Evolutionary conservation across 2,329 filamentous ascomycete species (phyloP).

Genomic region (Corinectria fuckeliana): DNA sequence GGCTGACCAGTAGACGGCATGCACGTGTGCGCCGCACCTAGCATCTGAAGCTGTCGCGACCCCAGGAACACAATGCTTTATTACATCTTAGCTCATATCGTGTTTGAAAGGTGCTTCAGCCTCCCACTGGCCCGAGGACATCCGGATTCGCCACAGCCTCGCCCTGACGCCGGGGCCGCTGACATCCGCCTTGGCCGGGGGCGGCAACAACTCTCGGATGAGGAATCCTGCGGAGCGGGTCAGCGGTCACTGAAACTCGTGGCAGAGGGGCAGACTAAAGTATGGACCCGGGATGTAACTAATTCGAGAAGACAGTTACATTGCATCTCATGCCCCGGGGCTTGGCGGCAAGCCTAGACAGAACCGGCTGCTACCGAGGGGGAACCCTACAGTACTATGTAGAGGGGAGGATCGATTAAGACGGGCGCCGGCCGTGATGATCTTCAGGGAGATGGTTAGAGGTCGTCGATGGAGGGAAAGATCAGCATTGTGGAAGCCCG

Average conservation of each 20-base stretch:
- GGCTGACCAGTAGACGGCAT: not conserved
- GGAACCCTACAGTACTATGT: not conserved
- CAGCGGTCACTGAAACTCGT: not conserved
- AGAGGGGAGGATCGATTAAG: constrained; percentile 2
- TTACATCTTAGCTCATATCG: constrained; percentile 25
- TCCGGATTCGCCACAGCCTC: constrained; percentile 30
- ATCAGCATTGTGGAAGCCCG: not conserved
- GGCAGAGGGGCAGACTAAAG: not conserved
- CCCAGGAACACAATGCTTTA: constrained; percentile 29
- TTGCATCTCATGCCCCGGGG: constrained; percentile 8
- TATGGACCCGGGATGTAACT: not conserved
- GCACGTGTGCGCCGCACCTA: constrained; percentile 2
- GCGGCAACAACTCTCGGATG: constrained; percentile 12
- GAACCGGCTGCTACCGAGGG: constrained; percentile 14
- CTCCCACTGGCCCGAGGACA: constrained; percentile 31
- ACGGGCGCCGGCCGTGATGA: constrained; percentile 5
- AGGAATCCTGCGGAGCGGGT: constrained; percentile 8
- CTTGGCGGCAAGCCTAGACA: constrained; percentile 7
- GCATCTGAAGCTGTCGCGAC: constrained; percentile 21
- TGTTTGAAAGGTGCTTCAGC: constrained; percentile 38
- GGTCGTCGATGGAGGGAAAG: constrained; percentile 6
- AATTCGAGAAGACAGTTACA: not conserved
- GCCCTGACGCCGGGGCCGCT: constrained; percentile 1
- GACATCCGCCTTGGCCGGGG: constrained; percentile 17
- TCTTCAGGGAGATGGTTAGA: constrained; percentile 13